Conservation (phyloP, 345 rosid genomes). For the Aegle marmelos region DNA sequence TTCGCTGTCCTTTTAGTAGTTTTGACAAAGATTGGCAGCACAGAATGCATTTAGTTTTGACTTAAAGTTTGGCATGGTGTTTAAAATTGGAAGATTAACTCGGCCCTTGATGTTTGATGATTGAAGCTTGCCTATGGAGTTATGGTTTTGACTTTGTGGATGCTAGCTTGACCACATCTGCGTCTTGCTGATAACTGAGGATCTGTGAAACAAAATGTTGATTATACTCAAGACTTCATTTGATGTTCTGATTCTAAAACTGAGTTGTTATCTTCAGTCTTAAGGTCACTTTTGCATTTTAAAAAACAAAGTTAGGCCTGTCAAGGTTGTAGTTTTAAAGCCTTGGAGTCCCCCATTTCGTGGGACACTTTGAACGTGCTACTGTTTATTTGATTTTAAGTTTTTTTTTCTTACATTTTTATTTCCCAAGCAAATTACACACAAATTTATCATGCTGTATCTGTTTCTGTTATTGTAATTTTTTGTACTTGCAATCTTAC, state of each 20-base stretch:
- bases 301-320: neutral
- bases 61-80: neutral
- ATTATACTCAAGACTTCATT: neutral
- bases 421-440: neutral
- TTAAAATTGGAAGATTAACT: neutral
- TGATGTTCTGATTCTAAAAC: neutral
- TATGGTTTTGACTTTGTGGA: neutral
- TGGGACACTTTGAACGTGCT: neutral
- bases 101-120: neutral
- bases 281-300: neutral
- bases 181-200: neutral
- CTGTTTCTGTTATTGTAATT: neutral
- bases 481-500: neutral
- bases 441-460: neutral
- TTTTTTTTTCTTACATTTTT: neutral
- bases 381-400: neutral
- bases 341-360: neutral
- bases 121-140: neutral
- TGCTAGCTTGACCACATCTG: neutral
- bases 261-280: conserved; percentile 1
- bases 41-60: neutral
- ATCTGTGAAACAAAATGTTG: neutral
- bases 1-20: neutral
- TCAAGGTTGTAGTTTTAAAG: neutral
- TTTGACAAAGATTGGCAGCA: neutral